phyloP scores from a whole-genome alignment of 2,329 filamentous ascomycete genomes.

The Sclerotinia borealis region DNA sequence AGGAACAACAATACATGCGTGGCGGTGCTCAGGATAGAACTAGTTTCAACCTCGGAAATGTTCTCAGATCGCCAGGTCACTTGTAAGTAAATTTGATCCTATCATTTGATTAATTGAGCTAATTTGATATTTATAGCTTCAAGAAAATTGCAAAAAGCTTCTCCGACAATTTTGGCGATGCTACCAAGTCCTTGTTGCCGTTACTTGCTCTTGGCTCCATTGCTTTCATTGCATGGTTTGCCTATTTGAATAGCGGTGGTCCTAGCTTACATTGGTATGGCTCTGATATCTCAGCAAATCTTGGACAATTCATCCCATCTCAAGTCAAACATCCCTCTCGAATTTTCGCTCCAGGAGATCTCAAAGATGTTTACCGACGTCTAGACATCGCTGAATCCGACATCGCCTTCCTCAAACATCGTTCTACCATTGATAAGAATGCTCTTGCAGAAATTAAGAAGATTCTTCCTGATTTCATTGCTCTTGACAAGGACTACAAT shows the following conservation, averaged over 20 bases:
- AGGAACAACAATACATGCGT: constrained; percentile 14
- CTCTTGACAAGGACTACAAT: constrained; percentile 45
- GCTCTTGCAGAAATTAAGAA: constrained; percentile 36
- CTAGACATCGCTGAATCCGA: constrained; percentile 23
- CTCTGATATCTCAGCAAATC: background rate
- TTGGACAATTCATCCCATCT: constrained; percentile 8
- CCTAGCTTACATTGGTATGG: constrained; percentile 4
- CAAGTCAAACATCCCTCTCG: constrained; percentile 4
- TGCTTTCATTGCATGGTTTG: background rate
- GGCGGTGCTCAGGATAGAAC: background rate
- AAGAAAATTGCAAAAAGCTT: background rate
- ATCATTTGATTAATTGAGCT: background rate
- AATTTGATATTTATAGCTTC: background rate
- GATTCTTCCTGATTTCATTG: constrained; percentile 51
- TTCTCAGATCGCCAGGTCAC: background rate
- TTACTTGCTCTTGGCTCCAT: background rate
- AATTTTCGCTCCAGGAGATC: constrained; percentile 12
- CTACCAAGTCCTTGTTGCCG: background rate
- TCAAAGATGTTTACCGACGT: constrained; percentile 22
- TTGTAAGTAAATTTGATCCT: background rate
- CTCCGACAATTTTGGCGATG: background rate
- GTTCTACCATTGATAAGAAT: constrained; percentile 30
- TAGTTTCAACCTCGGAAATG: background rate
- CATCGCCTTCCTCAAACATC: constrained; percentile 17
- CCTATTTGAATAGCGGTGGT: background rate